These are phyloP conservation scores for Alloascoidea africana DNA, from an alignment of 805 yeast genomes.

Conservation along the genomic window DNA sequence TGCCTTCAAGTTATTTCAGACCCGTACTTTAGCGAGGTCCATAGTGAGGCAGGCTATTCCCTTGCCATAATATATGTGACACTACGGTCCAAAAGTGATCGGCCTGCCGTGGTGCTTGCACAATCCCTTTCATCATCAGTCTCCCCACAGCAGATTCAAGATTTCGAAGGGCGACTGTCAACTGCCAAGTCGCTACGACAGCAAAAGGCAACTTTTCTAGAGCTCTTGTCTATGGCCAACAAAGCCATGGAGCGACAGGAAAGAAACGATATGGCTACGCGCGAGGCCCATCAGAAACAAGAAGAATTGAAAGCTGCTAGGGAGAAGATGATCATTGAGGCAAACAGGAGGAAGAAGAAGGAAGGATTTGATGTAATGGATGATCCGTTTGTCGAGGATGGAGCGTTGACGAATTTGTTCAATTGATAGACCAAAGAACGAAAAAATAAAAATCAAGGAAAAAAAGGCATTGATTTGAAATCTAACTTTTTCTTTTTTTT, in stretches of 20 bases:
- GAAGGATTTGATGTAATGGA: conserved; percentile 39
- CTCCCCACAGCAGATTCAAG: conserved; percentile 37
- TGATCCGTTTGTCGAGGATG: conserved; percentile 59
- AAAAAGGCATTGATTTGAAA: too few relatives aligned
- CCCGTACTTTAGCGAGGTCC: conserved; percentile 71
- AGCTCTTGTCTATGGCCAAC: conserved; percentile 52
- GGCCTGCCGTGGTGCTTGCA: conserved; percentile 48
- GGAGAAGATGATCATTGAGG: conserved; percentile 37
- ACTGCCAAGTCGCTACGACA: conserved; percentile 59
- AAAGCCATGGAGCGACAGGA: conserved; percentile 27
- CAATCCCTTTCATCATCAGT: conserved; percentile 31
- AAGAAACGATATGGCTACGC: conserved; percentile 18
- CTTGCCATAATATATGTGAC: conserved; percentile 68
- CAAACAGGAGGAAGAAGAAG: conserved; percentile 30
- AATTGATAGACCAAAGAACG: too few relatives aligned
- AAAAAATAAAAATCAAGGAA: too few relatives aligned
- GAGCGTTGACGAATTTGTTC: not conserved
- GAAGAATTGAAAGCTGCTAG: conserved; percentile 30
- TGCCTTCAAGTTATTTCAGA: conserved; percentile 54
- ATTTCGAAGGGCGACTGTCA: conserved; percentile 48
- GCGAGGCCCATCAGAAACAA: conserved; percentile 18
- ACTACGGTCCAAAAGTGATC: conserved; percentile 50
- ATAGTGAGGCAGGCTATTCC: conserved; percentile 83
- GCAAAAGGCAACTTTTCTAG: conserved; percentile 67
- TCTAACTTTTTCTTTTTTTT: too few relatives aligned